These are phyloP conservation scores for Plasmodium relictum DNA, from an alignment of 169 alveolate species.

Conservation along the genomic window DNA sequence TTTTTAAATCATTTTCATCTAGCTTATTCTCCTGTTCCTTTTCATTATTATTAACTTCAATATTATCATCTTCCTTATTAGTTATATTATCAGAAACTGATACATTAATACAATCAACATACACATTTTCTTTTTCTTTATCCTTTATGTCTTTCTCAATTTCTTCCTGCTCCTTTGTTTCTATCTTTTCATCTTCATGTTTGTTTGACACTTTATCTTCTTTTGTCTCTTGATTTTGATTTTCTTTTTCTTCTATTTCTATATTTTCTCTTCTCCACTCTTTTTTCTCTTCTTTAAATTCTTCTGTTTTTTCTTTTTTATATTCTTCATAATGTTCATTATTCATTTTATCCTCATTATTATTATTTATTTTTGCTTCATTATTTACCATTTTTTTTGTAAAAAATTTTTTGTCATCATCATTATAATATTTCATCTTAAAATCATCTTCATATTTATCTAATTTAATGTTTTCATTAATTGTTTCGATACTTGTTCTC, in stretches of 20 bases:
- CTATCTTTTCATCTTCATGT: background rate
- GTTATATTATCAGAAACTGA: background rate
- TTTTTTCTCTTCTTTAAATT: background rate
- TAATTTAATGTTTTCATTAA: slow-evolving; percentile 12
- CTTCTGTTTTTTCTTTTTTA: background rate
- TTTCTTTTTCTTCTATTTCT: background rate
- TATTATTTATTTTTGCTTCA: background rate
- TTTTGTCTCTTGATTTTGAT: no score
- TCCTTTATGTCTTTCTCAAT: background rate
- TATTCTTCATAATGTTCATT: background rate
- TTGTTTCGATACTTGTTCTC: slow-evolving; percentile 42
- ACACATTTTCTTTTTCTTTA: no score
- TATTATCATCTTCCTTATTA: background rate
- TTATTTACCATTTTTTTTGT: background rate
- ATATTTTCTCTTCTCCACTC: background rate
- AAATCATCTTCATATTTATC: slow-evolving; percentile 1
- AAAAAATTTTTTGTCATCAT: background rate
- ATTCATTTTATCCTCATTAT: background rate
- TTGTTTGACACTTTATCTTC: background rate
- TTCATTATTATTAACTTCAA: background rate
- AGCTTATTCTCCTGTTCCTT: background rate
- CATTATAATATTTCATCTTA: background rate
- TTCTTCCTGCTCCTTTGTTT: background rate
- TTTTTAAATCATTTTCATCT: background rate
- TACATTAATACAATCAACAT: background rate